Evolutionary conservation across 345 rosid genomes (phyloP).

Genomic region (Jatropha curcas): DNA sequence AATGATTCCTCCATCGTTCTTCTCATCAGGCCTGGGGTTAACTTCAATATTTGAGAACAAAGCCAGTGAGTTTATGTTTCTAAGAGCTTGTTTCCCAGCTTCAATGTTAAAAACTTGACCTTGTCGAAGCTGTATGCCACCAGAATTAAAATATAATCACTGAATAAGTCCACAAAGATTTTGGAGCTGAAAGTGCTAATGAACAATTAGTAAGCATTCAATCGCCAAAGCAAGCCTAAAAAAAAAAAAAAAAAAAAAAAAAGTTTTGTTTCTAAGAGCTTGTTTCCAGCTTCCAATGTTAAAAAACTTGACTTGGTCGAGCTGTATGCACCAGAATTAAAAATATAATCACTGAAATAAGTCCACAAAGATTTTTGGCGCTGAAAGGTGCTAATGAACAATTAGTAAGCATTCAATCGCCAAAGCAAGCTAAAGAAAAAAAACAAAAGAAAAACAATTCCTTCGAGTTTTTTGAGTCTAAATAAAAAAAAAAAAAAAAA

Average conservation of each 20-base stretch:
- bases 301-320: conserved; percentile 75
- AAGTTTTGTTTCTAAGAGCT: conserved; percentile 86
- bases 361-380: neutral
- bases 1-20: conserved; percentile 92
- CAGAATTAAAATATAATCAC: conserved; percentile 16
- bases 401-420: conserved; percentile 5
- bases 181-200: neutral
- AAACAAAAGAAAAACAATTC: neutral
- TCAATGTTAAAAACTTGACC: conserved; percentile 91
- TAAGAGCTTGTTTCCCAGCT: conserved; percentile 90
- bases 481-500: neutral
- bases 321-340: conserved; percentile 50
- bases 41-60: conserved; percentile 95
- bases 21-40: conserved; percentile 94
- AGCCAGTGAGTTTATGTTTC: conserved; percentile 78
- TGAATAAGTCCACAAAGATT: conserved; percentile 5
- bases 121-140: conserved; percentile 63
- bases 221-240: neutral
- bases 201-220: conserved; percentile 5
- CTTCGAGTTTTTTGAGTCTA: no score
- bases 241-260: neutral
- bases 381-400: neutral
- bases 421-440: neutral
- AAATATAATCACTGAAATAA: conserved; percentile 14
- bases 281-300: conserved; percentile 93